Percentiles rank a stretch among this genome's conserved stretches.
Conservation (phyloP, 2,329 filamentous ascomycete genomes). For the Hyphodiscus sp. region DNA sequence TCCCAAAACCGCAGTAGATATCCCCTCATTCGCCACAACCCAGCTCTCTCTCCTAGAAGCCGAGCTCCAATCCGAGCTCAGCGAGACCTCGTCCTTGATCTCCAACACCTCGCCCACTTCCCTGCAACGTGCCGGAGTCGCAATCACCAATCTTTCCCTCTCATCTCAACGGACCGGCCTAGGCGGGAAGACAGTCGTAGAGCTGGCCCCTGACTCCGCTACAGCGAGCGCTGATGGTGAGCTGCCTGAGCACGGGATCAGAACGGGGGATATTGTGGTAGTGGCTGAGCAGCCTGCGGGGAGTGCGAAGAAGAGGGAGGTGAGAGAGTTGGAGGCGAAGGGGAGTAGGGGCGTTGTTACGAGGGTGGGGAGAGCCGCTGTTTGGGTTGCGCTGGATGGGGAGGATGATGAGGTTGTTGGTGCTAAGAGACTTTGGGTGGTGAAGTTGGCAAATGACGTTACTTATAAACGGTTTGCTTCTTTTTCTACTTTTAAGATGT, state of each 20-base stretch:
- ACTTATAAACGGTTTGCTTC: slow-evolving; percentile 43
- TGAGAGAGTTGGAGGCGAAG: slow-evolving; percentile 61
- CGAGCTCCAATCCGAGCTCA: slow-evolving; percentile 67
- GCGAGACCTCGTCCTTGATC: slow-evolving; percentile 62
- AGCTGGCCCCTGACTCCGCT: slow-evolving; percentile 69
- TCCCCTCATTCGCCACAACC: slow-evolving; percentile 61
- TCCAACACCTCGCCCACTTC: slow-evolving; percentile 59
- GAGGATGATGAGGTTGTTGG: slow-evolving; percentile 43
- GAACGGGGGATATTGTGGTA: slow-evolving; percentile 71
- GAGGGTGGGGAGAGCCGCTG: slow-evolving; percentile 48
- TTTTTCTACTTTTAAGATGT: neutral
- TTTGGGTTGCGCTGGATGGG: slow-evolving; percentile 66
- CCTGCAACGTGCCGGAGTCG: slow-evolving; percentile 71
- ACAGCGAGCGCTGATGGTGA: slow-evolving; percentile 44
- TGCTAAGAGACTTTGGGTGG: slow-evolving; percentile 49
- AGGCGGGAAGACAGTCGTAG: slow-evolving; percentile 83
- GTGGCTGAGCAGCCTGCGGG: slow-evolving; percentile 70
- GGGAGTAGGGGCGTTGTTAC: slow-evolving; percentile 67
- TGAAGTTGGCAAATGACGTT: slow-evolving; percentile 63
- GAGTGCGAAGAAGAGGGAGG: slow-evolving; percentile 53
- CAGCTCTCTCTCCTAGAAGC: slow-evolving; percentile 65
- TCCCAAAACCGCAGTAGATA: slow-evolving; percentile 42
- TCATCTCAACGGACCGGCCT: slow-evolving; percentile 77
- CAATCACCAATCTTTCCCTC: slow-evolving; percentile 69
- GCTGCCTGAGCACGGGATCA: slow-evolving; percentile 68